phyloP scores from a whole-genome alignment of 768 basidiomycete genomes.

The Auriscalpium vulgare region DNA sequence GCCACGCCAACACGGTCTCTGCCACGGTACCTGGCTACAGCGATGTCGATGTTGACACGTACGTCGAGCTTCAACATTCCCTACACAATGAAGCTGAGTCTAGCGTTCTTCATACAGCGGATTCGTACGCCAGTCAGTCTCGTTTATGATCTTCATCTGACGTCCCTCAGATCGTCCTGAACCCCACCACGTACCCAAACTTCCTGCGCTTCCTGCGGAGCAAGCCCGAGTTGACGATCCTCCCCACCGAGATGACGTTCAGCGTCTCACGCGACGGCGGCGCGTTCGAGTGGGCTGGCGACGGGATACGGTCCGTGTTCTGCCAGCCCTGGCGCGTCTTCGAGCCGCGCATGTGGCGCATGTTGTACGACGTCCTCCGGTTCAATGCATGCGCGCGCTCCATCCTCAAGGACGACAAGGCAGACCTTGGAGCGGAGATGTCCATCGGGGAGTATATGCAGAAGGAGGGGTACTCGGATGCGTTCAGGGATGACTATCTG shows the following conservation, averaged over 20 bases:
- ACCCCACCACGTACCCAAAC: conserved; percentile 72
- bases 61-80: conserved; percentile 20
- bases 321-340: conserved; percentile 56
- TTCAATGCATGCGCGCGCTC: conserved; percentile 65
- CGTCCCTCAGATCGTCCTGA: conserved; percentile 58
- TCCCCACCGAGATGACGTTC: conserved; percentile 72
- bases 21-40: conserved; percentile 41
- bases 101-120: conserved; percentile 29
- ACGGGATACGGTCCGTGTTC: conserved; percentile 53
- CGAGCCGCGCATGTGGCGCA: conserved; percentile 60
- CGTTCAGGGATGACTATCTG: conserved; percentile 68
- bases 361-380: conserved; percentile 62
- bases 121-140: conserved; percentile 43
- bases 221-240: conserved; percentile 37
- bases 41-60: conserved; percentile 61
- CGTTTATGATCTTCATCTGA: not conserved
- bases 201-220: conserved; percentile 60
- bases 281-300: too few species aligned
- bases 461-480: conserved; percentile 55
- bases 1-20: conserved; percentile 68
- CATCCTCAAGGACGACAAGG: conserved; percentile 27
- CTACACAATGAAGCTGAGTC: too few species aligned
- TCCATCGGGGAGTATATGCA: conserved; percentile 51
- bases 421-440: conserved; percentile 20
- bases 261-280: conserved; percentile 65